phyloP scores from a whole-genome alignment of 148 eudicot genomes.

The Chenopodium formosanum region DNA sequence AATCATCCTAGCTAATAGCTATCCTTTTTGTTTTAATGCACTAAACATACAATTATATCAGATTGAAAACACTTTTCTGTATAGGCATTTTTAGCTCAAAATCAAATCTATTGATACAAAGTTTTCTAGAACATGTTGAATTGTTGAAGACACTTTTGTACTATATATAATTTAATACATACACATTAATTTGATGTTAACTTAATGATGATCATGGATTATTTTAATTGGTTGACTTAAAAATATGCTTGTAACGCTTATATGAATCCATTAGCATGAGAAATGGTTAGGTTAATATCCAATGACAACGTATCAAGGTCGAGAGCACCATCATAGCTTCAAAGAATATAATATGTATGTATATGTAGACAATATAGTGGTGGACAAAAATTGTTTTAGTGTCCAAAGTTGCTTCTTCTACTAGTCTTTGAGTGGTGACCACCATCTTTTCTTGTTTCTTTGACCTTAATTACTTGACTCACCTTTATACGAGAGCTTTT shows the following conservation, averaged over 20 bases:
- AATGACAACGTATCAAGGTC: neutral
- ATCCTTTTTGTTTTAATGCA: too few species aligned
- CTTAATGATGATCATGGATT: neutral
- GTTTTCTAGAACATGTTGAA: too few species aligned
- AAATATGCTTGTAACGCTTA: neutral
- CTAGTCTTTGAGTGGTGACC: neutral
- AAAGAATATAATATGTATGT: neutral
- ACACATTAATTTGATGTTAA: neutral
- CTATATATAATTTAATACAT: too few species aligned
- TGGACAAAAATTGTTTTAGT: neutral
- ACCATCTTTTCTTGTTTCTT: constrained; percentile 10
- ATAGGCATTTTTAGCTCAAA: too few species aligned
- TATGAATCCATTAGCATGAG: neutral
- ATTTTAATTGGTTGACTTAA: neutral
- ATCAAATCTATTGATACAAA: too few species aligned
- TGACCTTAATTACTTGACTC: neutral
- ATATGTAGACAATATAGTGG: neutral
- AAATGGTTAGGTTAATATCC: constrained; percentile 8
- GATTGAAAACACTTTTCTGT: too few species aligned
- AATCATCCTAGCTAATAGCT: too few species aligned
- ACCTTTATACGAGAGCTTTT: neutral
- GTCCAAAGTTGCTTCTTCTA: constrained; percentile 6
- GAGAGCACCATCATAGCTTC: neutral
- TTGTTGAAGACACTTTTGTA: neutral
- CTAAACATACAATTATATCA: too few species aligned